These are phyloP conservation scores for Saccharomycopsis capsularis DNA, from an alignment of 805 yeast species.

Conservation along the genomic window DNA sequence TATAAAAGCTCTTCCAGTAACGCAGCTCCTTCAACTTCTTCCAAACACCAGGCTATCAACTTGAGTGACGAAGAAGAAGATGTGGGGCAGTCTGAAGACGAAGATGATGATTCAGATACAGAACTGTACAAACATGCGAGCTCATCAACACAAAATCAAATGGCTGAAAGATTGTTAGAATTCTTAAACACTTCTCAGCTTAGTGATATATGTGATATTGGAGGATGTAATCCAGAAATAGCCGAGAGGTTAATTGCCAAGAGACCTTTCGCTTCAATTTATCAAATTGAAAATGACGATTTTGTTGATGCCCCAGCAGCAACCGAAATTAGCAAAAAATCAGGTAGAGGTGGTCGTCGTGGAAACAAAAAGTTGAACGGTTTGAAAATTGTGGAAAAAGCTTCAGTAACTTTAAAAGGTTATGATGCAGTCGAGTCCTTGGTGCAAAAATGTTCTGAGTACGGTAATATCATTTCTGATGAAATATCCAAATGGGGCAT, in stretches of 20 bases:
- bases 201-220: conserved; percentile 73
- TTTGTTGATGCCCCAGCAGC: conserved; percentile 34
- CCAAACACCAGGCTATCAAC: not conserved
- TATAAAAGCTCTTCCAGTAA: too few species aligned
- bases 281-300: conserved; percentile 50
- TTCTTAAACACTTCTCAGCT: conserved; percentile 74
- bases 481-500: conserved; percentile 89
- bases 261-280: conserved; percentile 64
- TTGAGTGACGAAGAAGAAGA: conserved; percentile 36
- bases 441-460: conserved; percentile 71
- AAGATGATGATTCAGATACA: conserved; percentile 27
- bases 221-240: conserved; percentile 57
- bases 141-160: conserved; percentile 22
- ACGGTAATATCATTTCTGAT: conserved; percentile 60
- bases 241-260: conserved; percentile 57
- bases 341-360: conserved; percentile 32
- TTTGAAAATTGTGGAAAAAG: conserved; percentile 62
- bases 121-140: not conserved
- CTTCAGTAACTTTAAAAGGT: conserved; percentile 68
- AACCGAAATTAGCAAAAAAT: conserved; percentile 23
- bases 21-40: too few species aligned
- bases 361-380: conserved; percentile 55
- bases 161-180: conserved; percentile 45
- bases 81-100: conserved; percentile 43
- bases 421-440: conserved; percentile 93